A percentile compares a stretch with the other conserved stretches of the same genome.
Evolutionary conservation across 768 basidiomycete genomes (phyloP).

Genomic region (Pleurotus pulmonarius): DNA sequence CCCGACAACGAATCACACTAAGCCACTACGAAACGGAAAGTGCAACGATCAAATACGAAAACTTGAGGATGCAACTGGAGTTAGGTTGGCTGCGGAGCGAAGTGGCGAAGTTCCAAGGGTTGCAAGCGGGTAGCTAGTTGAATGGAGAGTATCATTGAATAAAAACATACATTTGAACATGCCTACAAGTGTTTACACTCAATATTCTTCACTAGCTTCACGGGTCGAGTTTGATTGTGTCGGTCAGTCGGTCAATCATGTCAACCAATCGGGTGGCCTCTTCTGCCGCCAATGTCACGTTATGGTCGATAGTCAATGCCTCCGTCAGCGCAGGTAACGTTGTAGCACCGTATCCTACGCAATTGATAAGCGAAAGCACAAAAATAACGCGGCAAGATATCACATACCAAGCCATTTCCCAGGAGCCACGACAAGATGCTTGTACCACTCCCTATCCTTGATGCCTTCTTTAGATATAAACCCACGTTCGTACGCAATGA

Average conservation of each 20-base stretch:
- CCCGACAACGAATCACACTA: neutral
- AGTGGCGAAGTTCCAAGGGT: too few relatives aligned
- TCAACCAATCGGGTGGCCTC: slow-evolving; percentile 41
- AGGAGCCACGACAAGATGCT: slow-evolving; percentile 80
- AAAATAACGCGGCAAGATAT: slow-evolving; percentile 13
- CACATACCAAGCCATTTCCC: slow-evolving; percentile 72
- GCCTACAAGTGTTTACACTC: neutral
- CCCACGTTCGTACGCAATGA: slow-evolving; percentile 68
- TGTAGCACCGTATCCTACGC: slow-evolving; percentile 53
- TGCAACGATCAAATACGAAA: neutral
- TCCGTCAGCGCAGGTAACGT: slow-evolving; percentile 62
- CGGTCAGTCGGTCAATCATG: slow-evolving; percentile 21
- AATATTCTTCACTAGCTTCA: neutral
- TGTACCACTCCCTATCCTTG: slow-evolving; percentile 81
- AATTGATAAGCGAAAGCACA: neutral
- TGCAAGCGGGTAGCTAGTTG: too few relatives aligned
- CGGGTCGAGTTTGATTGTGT: neutral
- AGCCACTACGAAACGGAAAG: neutral
- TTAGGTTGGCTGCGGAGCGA: too few relatives aligned
- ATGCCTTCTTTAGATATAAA: slow-evolving; percentile 78
- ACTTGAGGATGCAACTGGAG: neutral
- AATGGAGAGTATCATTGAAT: too few relatives aligned
- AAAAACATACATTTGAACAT: too few relatives aligned
- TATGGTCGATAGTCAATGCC: slow-evolving; percentile 49
- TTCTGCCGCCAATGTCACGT: slow-evolving; percentile 37